Percentiles rank a stretch among this genome's conserved stretches.
Conservation (phyloP, 108 stramenopile genomes). For the Skeletonema costatum region DNA sequence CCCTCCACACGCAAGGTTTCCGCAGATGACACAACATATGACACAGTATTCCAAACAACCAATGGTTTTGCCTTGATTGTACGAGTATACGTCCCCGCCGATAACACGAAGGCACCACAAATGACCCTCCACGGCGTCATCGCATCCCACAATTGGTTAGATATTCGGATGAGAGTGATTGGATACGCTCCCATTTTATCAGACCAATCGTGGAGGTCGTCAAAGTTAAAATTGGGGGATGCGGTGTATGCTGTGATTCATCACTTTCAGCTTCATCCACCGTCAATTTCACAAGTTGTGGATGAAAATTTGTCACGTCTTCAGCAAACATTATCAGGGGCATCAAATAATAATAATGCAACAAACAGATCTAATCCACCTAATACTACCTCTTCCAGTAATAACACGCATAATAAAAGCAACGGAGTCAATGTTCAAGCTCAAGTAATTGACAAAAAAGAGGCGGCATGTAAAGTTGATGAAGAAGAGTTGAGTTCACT, state of each 20-base stretch:
- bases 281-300: constrained; percentile 58
- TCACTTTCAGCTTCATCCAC: constrained; percentile 83
- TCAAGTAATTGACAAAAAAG: background rate
- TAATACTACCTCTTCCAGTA: background rate
- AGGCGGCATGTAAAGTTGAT: background rate
- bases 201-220: constrained; percentile 57
- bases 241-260: constrained; percentile 79
- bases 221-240: constrained; percentile 56
- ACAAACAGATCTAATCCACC: background rate
- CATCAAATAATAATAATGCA: background rate
- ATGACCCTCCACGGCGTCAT: constrained; percentile 82
- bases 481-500: constrained; percentile 36
- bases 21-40: constrained; percentile 69
- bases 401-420: background rate
- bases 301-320: constrained; percentile 54
- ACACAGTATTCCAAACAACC: constrained; percentile 87
- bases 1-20: constrained; percentile 72
- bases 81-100: constrained; percentile 62
- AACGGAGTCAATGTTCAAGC: background rate
- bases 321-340: constrained; percentile 41
- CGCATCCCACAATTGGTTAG: constrained; percentile 75
- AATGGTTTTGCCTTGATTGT: constrained; percentile 71
- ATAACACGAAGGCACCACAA: constrained; percentile 34
- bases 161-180: constrained; percentile 63
- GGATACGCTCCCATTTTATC: constrained; percentile 69